Evolutionary conservation across 192 early-diverging fungal species (phyloP).

Genomic region (Chytriomyces confervae): DNA sequence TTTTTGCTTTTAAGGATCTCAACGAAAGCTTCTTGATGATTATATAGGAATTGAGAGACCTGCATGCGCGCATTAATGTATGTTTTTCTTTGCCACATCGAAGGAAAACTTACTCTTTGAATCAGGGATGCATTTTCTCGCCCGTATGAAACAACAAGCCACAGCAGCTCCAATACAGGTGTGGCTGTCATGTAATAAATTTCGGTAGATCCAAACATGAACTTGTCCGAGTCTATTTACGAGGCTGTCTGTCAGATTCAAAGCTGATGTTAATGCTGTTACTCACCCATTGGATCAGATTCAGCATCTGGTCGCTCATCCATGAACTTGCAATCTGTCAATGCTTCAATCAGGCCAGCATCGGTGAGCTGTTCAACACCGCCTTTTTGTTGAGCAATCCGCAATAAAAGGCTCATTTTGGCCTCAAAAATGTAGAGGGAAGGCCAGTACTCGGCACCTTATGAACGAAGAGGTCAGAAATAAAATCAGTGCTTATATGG

Average conservation of each 20-base stretch:
- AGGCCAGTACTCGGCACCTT: slow-evolving; percentile 39
- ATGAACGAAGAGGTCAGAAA: not conserved
- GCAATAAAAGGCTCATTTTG: slow-evolving; percentile 80
- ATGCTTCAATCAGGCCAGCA: slow-evolving; percentile 76
- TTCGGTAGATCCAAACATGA: slow-evolving; percentile 41
- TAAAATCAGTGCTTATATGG: not conserved
- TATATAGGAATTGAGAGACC: slow-evolving; percentile 46
- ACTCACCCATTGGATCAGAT: slow-evolving; percentile 42
- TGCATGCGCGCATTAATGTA: slow-evolving; percentile 44
- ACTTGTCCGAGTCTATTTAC: slow-evolving; percentile 17
- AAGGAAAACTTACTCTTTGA: slow-evolving; percentile 3
- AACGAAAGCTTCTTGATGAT: slow-evolving; percentile 58
- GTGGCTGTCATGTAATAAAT: slow-evolving; percentile 69
- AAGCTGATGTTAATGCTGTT: not conserved
- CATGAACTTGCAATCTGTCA: slow-evolving; percentile 75
- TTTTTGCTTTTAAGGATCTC: slow-evolving; percentile 62
- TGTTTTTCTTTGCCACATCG: slow-evolving; percentile 30
- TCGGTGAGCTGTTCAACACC: slow-evolving; percentile 83
- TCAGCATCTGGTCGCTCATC: slow-evolving; percentile 69
- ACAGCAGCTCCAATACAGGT: slow-evolving; percentile 67
- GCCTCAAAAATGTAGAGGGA: slow-evolving; percentile 77
- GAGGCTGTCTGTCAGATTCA: not conserved
- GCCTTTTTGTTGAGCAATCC: slow-evolving; percentile 73
- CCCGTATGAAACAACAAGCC: slow-evolving; percentile 50
- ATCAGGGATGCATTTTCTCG: slow-evolving; percentile 25